Conservation (phyloP, 2,329 filamentous ascomycete species). For the Coleophoma crateriformis region DNA sequence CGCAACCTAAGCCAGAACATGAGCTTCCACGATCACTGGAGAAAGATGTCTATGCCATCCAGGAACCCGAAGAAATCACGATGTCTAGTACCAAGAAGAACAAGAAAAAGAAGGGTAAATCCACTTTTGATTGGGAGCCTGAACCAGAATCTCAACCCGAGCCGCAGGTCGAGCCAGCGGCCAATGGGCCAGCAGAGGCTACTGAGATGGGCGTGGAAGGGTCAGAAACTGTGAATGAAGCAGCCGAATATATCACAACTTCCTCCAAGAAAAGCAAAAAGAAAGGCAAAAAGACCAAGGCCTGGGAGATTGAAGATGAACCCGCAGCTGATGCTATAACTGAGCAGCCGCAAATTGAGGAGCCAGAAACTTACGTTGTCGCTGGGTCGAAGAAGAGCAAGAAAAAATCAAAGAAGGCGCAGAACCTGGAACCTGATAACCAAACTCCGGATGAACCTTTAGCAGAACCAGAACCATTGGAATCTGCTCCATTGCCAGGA, state of each 20-base stretch:
- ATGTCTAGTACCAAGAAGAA: slow-evolving; percentile 14
- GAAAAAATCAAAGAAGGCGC: slow-evolving; percentile 13
- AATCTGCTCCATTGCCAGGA: neutral
- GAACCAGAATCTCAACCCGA: slow-evolving; percentile 3
- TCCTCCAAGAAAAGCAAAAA: slow-evolving; percentile 4
- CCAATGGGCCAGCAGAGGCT: neutral
- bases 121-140: slow-evolving; percentile 6
- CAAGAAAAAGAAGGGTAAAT: slow-evolving; percentile 29
- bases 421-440: slow-evolving; percentile 2
- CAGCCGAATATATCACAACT: neutral
- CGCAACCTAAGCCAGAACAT: neutral
- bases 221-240: neutral
- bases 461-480: neutral
- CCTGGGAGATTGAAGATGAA: slow-evolving; percentile 7
- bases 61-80: neutral
- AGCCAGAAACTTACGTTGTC: slow-evolving; percentile 4
- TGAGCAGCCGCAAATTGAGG: slow-evolving; percentile 1
- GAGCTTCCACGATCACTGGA: neutral
- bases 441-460: neutral
- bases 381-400: slow-evolving; percentile 10
- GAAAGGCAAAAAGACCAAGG: slow-evolving; percentile 3
- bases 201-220: neutral
- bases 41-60: neutral
- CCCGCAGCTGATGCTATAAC: neutral
- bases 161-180: neutral